phyloP scores from a whole-genome alignment of 2,329 filamentous ascomycete species.

The Phaeomoniella chlamydospora region DNA sequence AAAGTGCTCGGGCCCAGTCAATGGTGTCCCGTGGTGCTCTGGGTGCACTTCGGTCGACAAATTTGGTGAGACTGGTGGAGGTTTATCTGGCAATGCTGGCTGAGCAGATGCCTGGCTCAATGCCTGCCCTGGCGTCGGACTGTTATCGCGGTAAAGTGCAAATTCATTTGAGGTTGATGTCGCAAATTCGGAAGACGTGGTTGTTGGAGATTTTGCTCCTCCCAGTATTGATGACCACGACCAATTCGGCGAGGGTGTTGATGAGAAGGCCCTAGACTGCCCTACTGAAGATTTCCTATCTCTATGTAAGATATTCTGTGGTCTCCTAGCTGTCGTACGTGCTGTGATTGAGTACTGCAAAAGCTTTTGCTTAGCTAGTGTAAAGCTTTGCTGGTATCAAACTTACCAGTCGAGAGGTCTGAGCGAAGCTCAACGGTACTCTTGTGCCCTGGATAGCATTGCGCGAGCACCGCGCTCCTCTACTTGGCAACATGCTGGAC shows the following conservation, averaged over 20 bases:
- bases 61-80: slow-evolving; percentile 4
- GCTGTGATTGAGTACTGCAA: background rate
- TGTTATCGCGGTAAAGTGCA: background rate
- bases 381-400: background rate
- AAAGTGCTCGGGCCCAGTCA: background rate
- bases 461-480: background rate
- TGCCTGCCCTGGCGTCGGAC: background rate
- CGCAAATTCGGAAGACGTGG: background rate
- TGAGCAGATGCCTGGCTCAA: background rate
- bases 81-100: background rate
- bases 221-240: background rate
- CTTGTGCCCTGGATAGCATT: background rate
- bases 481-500: background rate
- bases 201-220: background rate
- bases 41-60: slow-evolving; percentile 7
- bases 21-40: slow-evolving; percentile 4
- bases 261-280: background rate
- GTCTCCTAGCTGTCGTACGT: background rate
- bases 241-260: background rate
- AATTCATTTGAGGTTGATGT: background rate
- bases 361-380: background rate
- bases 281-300: background rate
- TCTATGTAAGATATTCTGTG: background rate
- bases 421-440: background rate
- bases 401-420: background rate